These are phyloP conservation scores for Eucalyptus pauciflora DNA, from an alignment of 345 rosid species.

Conservation along the genomic window DNA sequence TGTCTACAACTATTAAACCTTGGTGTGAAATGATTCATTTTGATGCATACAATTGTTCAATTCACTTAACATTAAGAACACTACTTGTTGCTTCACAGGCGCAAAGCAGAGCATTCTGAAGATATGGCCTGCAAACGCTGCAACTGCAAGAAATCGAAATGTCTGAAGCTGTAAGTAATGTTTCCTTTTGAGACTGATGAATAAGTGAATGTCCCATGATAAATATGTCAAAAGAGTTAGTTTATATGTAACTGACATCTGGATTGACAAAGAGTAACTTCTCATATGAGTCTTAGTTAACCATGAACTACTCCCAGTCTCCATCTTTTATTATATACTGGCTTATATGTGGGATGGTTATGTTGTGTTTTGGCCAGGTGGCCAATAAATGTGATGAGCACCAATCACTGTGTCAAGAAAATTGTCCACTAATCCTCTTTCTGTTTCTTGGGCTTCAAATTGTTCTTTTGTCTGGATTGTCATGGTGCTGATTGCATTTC, in stretches of 20 bases:
- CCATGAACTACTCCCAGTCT: neutral
- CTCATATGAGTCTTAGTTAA: neutral
- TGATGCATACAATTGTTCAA: neutral
- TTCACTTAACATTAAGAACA: neutral
- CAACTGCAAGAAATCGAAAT: conserved; percentile 92
- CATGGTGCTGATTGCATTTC: neutral
- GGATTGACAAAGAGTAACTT: neutral
- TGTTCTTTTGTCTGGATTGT: neutral
- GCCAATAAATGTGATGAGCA: neutral
- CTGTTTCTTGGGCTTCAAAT: neutral
- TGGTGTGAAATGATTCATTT: neutral
- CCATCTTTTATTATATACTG: neutral
- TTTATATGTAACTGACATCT: neutral
- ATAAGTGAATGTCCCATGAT: neutral
- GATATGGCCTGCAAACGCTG: conserved; percentile 84
- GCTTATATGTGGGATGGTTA: neutral
- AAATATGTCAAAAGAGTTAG: neutral
- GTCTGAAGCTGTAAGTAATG: conserved; percentile 88
- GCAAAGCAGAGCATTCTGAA: conserved; percentile 43
- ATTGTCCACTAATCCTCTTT: neutral
- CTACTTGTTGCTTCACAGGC: conserved; percentile 20
- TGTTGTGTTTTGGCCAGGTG: neutral
- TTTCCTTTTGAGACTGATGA: neutral
- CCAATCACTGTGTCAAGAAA: neutral
- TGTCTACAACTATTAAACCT: neutral